A percentile compares a stretch with the other conserved stretches of the same genome.
Evolutionary conservation across 495 filamentous ascomycete genomes (phyloP).

Genomic region (Aspergillus bridgeri): DNA sequence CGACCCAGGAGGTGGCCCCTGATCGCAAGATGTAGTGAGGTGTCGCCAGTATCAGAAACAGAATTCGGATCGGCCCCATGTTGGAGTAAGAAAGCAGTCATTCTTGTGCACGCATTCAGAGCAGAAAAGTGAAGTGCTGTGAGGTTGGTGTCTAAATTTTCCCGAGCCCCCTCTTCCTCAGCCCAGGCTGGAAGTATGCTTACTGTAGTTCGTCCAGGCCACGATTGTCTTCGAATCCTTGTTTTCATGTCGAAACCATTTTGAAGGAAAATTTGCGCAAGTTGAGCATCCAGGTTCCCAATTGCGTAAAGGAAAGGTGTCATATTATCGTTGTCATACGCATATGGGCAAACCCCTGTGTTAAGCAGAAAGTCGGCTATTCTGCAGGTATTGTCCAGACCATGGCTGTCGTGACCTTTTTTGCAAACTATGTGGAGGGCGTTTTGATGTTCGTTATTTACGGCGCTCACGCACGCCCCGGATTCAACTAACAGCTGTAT

Average conservation of each 20-base stretch:
- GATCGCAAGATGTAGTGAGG: conserved; percentile 6
- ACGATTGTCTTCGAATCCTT: neutral
- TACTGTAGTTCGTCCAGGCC: conserved; percentile 2
- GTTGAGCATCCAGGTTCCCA: neutral
- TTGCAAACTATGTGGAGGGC: neutral
- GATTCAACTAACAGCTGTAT: conserved; percentile 1
- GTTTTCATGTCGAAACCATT: conserved; percentile 4
- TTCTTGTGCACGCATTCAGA: neutral
- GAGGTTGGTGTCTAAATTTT: neutral
- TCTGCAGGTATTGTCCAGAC: neutral
- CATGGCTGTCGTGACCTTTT: neutral
- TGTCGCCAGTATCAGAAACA: conserved; percentile 1
- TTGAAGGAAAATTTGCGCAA: conserved; percentile 2
- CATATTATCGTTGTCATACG: conserved; percentile 7
- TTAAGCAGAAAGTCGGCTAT: neutral
- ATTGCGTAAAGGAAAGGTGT: conserved; percentile 8
- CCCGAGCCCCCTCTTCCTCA: neutral
- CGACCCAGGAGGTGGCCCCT: conserved; percentile 3
- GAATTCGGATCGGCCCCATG: conserved; percentile 4
- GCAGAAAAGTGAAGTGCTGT: conserved; percentile 6
- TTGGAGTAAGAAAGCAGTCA: conserved; percentile 4
- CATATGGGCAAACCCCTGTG: conserved; percentile 2
- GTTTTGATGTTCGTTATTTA: conserved; percentile 6
- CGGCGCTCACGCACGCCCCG: neutral
- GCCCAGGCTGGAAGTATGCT: neutral